Base-by-base conservation (phyloP, 1,284 basidiomycete genomes). In the Ustilago curta region DNA sequence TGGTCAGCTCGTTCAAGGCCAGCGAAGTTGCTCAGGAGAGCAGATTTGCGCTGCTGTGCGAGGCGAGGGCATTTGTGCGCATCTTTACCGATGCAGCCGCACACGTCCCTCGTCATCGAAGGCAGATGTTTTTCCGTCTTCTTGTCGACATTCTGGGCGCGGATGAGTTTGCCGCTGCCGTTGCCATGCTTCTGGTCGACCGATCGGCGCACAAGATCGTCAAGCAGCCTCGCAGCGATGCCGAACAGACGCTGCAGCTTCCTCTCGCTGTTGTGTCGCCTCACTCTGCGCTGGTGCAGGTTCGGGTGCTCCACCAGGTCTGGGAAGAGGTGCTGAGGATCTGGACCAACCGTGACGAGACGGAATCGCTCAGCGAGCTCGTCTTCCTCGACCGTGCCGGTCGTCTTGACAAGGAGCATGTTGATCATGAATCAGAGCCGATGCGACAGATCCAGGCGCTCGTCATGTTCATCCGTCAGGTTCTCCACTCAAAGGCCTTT, bases 111-210 rank as follows among this genome's bases (percentile, higher is more conserved):
- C 89, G 92, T 4, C 94, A 96, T 85, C 90, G 94, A 31, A 90
- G 94, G 40, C 91, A 90, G 66, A 91, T 90, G 91, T 94, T 99
- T 87, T 98, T 97, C 86, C 88, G 90, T 3, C 93, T 96, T 82
- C 89, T 99, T n/a, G 89, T 93, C 37, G 91, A 94, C 65, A 91
- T 92, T 2, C 88, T 99, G 12, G 94, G 93, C 9, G 87, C 91
- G 2, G 87, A 88, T 11, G 91, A 94, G 52, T 99, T 95, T 87
- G 87, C 97, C 42, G 89, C 93, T 0, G 92, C 94, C 0, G 86
- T 97, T 8, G 90, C 89, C 72, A 92, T 97, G 90, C 89, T 98
- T 1, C 88, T 98, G 12, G 88, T 95, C 1, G 93, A 96, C 79
- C 92, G 92, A 70, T 88, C 89, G 2, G 89, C 90, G 6, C 91